Conservation (phyloP, 2,329 filamentous ascomycete species). For the Trichoderma brevicompactum region DNA sequence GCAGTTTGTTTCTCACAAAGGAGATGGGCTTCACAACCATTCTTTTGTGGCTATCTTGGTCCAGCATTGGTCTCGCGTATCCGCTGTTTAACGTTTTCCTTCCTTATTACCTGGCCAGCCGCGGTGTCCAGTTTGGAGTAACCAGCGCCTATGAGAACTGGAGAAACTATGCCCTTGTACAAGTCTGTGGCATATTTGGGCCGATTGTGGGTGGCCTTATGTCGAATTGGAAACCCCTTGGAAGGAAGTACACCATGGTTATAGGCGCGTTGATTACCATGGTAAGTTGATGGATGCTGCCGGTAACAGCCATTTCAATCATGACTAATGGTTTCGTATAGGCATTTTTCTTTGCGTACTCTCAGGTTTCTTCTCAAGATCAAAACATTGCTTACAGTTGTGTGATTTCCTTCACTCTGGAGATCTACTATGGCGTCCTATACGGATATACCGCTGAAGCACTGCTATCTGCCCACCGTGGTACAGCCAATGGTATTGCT, state of each 20-base stretch:
- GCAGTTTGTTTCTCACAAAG: slow-evolving; percentile 63
- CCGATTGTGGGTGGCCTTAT: slow-evolving; percentile 67
- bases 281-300: not conserved
- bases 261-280: slow-evolving; percentile 46
- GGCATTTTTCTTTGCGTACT: slow-evolving; percentile 50
- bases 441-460: slow-evolving; percentile 54
- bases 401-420: slow-evolving; percentile 46
- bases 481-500: slow-evolving; percentile 51
- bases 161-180: slow-evolving; percentile 70
- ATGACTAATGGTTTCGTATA: not conserved
- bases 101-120: slow-evolving; percentile 42
- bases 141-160: slow-evolving; percentile 58
- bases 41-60: slow-evolving; percentile 69
- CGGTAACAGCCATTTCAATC: not conserved
- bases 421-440: slow-evolving; percentile 68
- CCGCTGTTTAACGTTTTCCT: slow-evolving; percentile 72
- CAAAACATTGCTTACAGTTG: slow-evolving; percentile 41
- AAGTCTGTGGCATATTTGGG: slow-evolving; percentile 65
- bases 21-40: slow-evolving; percentile 61
- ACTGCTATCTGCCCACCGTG: slow-evolving; percentile 59
- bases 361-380: slow-evolving; percentile 39
- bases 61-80: slow-evolving; percentile 67
- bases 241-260: slow-evolving; percentile 55
- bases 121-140: slow-evolving; percentile 51
- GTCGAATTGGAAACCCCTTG: slow-evolving; percentile 64